Evolutionary conservation across 140 eudicot species (phyloP).

Genomic region (Bidens hawaiensis): DNA sequence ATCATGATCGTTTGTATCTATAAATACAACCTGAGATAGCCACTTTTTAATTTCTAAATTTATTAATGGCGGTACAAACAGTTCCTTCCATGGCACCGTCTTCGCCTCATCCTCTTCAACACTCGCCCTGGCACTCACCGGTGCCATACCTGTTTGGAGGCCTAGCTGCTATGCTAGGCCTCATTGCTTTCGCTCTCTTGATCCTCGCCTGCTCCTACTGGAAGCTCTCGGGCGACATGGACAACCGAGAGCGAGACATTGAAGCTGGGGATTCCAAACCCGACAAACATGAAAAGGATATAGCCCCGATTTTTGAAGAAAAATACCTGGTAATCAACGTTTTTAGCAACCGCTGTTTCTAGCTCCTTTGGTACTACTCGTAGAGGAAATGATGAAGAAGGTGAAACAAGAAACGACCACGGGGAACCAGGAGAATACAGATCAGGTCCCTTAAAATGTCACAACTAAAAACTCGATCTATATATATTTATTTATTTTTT

Average conservation of each 20-base stretch:
- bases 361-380: slow-evolving; percentile 47
- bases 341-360: slow-evolving; percentile 56
- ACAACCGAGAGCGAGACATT: slow-evolving; percentile 29
- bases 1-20: slow-evolving; percentile 26
- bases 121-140: slow-evolving; percentile 82
- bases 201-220: slow-evolving; percentile 77
- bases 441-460: slow-evolving; percentile 4
- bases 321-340: slow-evolving; percentile 60
- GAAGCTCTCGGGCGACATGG: slow-evolving; percentile 39
- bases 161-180: slow-evolving; percentile 69
- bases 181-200: slow-evolving; percentile 67
- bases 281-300: slow-evolving; percentile 15
- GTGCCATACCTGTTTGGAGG: slow-evolving; percentile 76
- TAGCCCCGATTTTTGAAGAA: slow-evolving; percentile 44
- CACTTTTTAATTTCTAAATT: not conserved
- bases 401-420: not conserved
- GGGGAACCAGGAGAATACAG: not conserved
- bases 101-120: slow-evolving; percentile 23
- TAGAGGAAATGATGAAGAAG: slow-evolving; percentile 11
- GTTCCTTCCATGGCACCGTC: slow-evolving; percentile 30
- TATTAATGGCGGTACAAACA: slow-evolving; percentile 18
- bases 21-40: slow-evolving; percentile 33
- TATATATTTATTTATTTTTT: not conserved
- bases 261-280: slow-evolving; percentile 28
- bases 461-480: not conserved